These are phyloP conservation scores for Diplocarpon mali DNA, from an alignment of 2,329 filamentous ascomycete species.

Conservation along the genomic window DNA sequence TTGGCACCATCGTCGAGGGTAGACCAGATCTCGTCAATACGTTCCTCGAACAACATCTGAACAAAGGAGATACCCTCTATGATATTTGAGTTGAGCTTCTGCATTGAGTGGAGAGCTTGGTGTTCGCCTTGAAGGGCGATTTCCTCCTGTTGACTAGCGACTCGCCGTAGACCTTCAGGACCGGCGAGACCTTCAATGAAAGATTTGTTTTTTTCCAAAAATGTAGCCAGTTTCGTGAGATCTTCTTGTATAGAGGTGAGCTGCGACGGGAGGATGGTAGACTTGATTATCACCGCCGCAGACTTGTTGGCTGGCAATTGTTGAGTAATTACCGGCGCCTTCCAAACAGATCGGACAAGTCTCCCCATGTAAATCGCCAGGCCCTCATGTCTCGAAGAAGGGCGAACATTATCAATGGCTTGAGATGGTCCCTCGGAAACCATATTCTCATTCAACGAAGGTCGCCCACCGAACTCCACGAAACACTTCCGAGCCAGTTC, in stretches of 20 bases:
- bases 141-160: constrained; percentile 77
- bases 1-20: constrained; percentile 61
- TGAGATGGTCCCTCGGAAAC: constrained; percentile 47
- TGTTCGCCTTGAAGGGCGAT: constrained; percentile 89
- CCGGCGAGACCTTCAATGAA: constrained; percentile 94
- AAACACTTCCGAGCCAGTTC: constrained; percentile 80
- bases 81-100: constrained; percentile 78
- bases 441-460: constrained; percentile 70
- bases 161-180: constrained; percentile 70
- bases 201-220: constrained; percentile 75
- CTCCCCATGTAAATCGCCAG: constrained; percentile 79
- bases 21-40: constrained; percentile 75
- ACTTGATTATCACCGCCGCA: constrained; percentile 51
- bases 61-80: constrained; percentile 97
- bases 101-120: constrained; percentile 76
- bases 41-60: constrained; percentile 86
- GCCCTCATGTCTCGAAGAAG: constrained; percentile 83
- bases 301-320: constrained; percentile 31
- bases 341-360: constrained; percentile 85
- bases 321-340: constrained; percentile 56
- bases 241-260: constrained; percentile 69
- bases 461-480: constrained; percentile 84
- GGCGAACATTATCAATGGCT: constrained; percentile 70
- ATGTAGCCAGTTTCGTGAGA: constrained; percentile 66
- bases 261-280: constrained; percentile 57